Evolutionary conservation across 2,329 filamentous ascomycete species (phyloP).

Genomic region (Trichoderma aggressivum): DNA sequence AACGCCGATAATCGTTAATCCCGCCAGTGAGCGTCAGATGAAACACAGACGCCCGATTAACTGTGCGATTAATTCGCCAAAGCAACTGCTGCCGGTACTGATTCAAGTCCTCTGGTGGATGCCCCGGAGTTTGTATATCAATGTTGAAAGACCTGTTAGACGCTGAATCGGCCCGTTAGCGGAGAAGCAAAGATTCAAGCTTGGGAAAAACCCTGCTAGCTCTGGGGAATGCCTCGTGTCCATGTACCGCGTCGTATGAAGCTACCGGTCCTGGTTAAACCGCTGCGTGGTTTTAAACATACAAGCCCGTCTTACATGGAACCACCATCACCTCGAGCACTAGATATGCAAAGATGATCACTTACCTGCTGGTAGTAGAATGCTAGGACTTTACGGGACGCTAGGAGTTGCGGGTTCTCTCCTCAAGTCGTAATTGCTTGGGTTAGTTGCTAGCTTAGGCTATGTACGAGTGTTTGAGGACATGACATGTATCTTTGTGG

Average conservation of each 20-base stretch:
- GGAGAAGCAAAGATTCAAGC: neutral
- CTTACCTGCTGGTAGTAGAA: neutral
- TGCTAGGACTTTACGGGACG: neutral
- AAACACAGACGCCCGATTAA: neutral
- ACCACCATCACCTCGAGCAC: neutral
- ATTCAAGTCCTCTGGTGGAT: neutral
- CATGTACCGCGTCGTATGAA: neutral
- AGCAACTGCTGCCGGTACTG: neutral
- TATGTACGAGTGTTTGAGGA: neutral
- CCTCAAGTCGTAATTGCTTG: neutral
- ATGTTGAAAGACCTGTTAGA: neutral
- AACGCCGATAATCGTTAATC: neutral
- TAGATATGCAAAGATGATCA: neutral
- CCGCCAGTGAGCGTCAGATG: neutral
- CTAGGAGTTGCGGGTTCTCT: neutral
- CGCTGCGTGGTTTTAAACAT: neutral
- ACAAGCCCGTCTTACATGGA: neutral
- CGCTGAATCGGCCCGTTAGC: neutral
- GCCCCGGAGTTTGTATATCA: neutral
- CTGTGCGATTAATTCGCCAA: neutral
- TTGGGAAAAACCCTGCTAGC: constrained; percentile 1
- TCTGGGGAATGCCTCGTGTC: neutral
- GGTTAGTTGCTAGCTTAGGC: neutral
- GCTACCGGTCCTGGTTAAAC: neutral
- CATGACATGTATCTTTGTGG: neutral